Evolutionary conservation across 768 basidiomycete species (phyloP).

Genomic region (Botryobasidium botryosum): DNA sequence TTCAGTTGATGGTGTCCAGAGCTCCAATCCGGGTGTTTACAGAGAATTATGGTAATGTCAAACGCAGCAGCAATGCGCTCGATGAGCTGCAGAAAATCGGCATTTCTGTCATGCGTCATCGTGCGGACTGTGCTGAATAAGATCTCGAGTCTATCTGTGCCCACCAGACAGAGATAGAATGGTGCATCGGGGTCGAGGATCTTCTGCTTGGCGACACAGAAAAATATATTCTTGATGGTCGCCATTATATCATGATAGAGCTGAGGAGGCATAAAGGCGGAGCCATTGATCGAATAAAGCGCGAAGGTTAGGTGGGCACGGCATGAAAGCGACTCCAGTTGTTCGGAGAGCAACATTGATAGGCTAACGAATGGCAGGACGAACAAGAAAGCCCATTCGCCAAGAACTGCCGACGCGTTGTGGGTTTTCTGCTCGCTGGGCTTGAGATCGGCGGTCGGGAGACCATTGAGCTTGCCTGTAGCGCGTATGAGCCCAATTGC

Average conservation of each 20-base stretch:
- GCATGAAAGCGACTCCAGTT: slow-evolving; percentile 21
- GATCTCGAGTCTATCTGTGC: slow-evolving; percentile 24
- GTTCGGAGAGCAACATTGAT: slow-evolving; percentile 19
- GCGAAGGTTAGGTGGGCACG: slow-evolving; percentile 19
- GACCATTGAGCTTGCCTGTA: no score
- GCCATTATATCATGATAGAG: slow-evolving; percentile 21
- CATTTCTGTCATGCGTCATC: slow-evolving; percentile 14
- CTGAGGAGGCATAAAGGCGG: slow-evolving; percentile 16
- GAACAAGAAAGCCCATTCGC: no score
- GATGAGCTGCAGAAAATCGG: slow-evolving; percentile 16
- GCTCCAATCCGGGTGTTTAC: slow-evolving; percentile 25
- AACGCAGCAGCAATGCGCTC: slow-evolving; percentile 19
- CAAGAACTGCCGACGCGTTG: no score
- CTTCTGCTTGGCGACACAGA: slow-evolving; percentile 26
- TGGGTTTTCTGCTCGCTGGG: no score
- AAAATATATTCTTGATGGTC: slow-evolving; percentile 26
- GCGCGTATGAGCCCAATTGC: no score
- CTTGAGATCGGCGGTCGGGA: no score
- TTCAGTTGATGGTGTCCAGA: slow-evolving; percentile 19
- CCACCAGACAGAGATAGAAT: slow-evolving; percentile 24
- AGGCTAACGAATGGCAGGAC: slow-evolving; percentile 20
- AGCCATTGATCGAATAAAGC: slow-evolving; percentile 12
- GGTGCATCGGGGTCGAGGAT: slow-evolving; percentile 18
- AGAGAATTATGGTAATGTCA: slow-evolving; percentile 23
- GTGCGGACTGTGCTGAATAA: slow-evolving; percentile 15